These are phyloP conservation scores for Oxalis stricta DNA, from an alignment of 441 rosid species.

Conservation along the genomic window DNA sequence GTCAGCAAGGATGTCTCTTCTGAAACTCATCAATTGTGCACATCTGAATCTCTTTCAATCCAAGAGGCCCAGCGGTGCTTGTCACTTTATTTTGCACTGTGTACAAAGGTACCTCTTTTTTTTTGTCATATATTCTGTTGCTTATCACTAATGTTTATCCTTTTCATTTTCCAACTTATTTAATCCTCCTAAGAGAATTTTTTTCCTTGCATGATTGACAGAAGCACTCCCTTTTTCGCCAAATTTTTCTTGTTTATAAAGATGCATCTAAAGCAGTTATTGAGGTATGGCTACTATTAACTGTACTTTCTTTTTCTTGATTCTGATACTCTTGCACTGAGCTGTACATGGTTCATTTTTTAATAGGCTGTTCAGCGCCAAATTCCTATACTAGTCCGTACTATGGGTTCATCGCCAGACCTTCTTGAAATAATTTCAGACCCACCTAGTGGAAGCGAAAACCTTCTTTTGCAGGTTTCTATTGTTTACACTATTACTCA, in stretches of 20 bases:
- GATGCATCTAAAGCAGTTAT: slow-evolving; percentile 57
- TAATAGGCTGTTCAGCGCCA: slow-evolving; percentile 95
- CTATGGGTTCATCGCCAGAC: slow-evolving; percentile 84
- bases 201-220: slow-evolving; percentile 31
- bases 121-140: background rate
- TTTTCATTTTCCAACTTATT: too few species aligned
- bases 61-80: slow-evolving; percentile 79
- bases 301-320: slow-evolving; percentile 7
- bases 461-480: slow-evolving; percentile 79
- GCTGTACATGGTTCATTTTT: slow-evolving; percentile 16
- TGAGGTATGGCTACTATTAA: slow-evolving; percentile 44
- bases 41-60: slow-evolving; percentile 27
- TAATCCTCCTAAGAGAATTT: too few species aligned
- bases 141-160: too few species aligned
- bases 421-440: slow-evolving; percentile 91
- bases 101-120: slow-evolving; percentile 69
- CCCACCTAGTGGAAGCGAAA: slow-evolving; percentile 84
- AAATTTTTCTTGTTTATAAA: slow-evolving; percentile 59
- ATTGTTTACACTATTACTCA: slow-evolving; percentile 9
- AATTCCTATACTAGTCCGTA: slow-evolving; percentile 86
- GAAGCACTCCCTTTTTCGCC: slow-evolving; percentile 84
- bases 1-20: slow-evolving; percentile 34
- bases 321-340: slow-evolving; percentile 4
- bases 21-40: slow-evolving; percentile 31
- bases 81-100: slow-evolving; percentile 93